Evolutionary conservation across 2,329 filamentous ascomycete species (phyloP).

Genomic region (Trichoderma guizhouense): DNA sequence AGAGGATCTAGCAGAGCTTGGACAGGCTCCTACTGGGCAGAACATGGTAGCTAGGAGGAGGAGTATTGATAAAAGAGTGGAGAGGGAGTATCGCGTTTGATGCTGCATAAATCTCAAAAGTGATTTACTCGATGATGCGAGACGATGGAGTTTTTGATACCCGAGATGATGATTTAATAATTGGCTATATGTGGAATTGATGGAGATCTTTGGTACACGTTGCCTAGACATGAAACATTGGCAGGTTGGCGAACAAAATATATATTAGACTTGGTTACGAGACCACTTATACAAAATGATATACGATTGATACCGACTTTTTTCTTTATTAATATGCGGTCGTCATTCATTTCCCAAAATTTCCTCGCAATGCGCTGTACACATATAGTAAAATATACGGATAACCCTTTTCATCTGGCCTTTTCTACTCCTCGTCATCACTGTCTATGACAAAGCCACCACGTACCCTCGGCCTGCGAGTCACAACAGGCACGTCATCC

Average conservation of each 20-base stretch:
- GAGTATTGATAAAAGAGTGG: slow-evolving; percentile 25
- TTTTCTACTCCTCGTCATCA: slow-evolving; percentile 50
- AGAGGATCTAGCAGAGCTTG: slow-evolving; percentile 36
- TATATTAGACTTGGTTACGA: not conserved
- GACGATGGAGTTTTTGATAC: not conserved
- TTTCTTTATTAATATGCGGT: not conserved
- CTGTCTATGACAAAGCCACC: slow-evolving; percentile 58
- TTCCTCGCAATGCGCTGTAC: not conserved
- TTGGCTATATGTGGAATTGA: not conserved
- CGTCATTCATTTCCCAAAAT: not conserved
- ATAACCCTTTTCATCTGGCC: not conserved
- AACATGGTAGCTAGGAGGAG: slow-evolving; percentile 31
- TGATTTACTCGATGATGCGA: not conserved
- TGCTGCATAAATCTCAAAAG: not conserved
- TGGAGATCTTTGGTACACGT: not conserved
- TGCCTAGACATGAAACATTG: not conserved
- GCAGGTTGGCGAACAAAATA: not conserved
- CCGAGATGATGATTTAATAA: not conserved
- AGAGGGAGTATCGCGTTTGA: not conserved
- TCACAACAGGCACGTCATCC: slow-evolving; percentile 26
- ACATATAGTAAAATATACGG: not conserved
- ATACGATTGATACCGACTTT: not conserved
- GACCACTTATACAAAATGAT: not conserved
- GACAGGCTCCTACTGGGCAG: slow-evolving; percentile 28
- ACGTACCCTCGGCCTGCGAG: slow-evolving; percentile 44